phyloP scores from a whole-genome alignment of 73 alveolate species.

The Breviolum minutum region DNA sequence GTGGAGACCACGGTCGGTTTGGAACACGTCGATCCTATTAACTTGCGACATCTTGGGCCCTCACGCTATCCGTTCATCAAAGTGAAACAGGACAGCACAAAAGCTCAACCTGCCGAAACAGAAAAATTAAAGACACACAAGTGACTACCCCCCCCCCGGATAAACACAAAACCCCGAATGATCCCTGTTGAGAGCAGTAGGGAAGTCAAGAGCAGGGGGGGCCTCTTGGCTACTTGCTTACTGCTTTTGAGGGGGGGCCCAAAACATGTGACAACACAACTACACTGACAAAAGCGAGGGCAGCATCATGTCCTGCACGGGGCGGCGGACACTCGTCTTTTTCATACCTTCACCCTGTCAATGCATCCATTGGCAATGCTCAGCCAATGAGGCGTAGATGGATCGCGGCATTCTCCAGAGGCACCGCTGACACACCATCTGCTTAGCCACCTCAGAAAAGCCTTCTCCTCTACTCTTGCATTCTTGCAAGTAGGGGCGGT shows the following conservation, averaged over 20 bases:
- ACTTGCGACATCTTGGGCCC: background rate
- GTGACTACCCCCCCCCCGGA: too few relatives aligned
- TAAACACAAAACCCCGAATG: too few relatives aligned
- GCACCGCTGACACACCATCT: background rate
- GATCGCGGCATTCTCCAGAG: background rate
- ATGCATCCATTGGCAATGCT: background rate
- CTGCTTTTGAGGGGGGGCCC: too few relatives aligned
- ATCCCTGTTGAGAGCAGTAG: too few relatives aligned
- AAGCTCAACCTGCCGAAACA: too few relatives aligned
- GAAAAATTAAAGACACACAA: too few relatives aligned
- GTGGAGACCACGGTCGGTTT: slow-evolving; percentile 4
- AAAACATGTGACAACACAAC: too few relatives aligned
- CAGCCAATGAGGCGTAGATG: background rate
- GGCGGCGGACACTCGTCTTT: too few relatives aligned
- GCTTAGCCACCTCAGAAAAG: background rate
- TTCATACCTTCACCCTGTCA: background rate
- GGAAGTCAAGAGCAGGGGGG: too few relatives aligned
- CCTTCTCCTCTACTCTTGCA: background rate
- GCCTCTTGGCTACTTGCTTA: too few relatives aligned
- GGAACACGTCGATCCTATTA: background rate
- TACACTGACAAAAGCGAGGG: too few relatives aligned
- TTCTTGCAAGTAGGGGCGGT: background rate
- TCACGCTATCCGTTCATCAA: background rate
- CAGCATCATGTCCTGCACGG: too few relatives aligned
- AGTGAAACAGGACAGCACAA: background rate